Evolutionary conservation across 2,329 filamentous ascomycete species (phyloP), one percentile per base, ranked within the genome.

Genomic region (Phoma herbarum): DNA sequence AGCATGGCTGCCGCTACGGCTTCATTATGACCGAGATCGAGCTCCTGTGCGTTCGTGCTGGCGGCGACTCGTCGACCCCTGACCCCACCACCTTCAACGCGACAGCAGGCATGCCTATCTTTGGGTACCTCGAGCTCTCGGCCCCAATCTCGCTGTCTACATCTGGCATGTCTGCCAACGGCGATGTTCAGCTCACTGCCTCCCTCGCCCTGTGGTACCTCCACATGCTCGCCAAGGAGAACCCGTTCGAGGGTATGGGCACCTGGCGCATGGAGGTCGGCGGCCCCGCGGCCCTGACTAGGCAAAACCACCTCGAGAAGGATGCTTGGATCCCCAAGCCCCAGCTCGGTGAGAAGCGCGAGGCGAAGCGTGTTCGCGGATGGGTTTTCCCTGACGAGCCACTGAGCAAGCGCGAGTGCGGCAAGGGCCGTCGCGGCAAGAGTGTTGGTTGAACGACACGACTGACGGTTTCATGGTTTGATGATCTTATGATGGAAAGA

Each of bases 21-120:
- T 98, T 97, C 82, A 94, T 98, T 77, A 88, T 97, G 73, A 97
- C 92, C 1, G 94, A 97, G 79, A 97, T 97, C 69, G 94, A 98
- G 80, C 88, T 97, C 9, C 89, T 97, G 37, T 88, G 95, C 68
- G 92, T 97, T 1, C 91, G 93, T 70, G 91, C 90, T 65, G 93
- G 93, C 51, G 81, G 80, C 4, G 76, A 78, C 14, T 73, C 75
- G 0, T 59, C 60, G 25, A 74, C 73, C 4, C 44, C 67, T 0
- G 73, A 77, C 55, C 70, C 72, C 39, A 75, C 77, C 9, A 77
- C 71, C 52, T 71, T 77, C 65, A 77, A 77, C 57, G 75, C 74
- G 3, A 68, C 86, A 75, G 67, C 89, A 26, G 79, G 80, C 45
- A 79, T 83, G 39, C 93, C 93, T 0, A 88, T 92, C 75, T 97